A percentile compares a stretch with the other conserved stretches of the same genome.
Evolutionary conservation across 2,329 filamentous ascomycete genomes (phyloP).

Genomic region (Colletotrichum viniferum): DNA sequence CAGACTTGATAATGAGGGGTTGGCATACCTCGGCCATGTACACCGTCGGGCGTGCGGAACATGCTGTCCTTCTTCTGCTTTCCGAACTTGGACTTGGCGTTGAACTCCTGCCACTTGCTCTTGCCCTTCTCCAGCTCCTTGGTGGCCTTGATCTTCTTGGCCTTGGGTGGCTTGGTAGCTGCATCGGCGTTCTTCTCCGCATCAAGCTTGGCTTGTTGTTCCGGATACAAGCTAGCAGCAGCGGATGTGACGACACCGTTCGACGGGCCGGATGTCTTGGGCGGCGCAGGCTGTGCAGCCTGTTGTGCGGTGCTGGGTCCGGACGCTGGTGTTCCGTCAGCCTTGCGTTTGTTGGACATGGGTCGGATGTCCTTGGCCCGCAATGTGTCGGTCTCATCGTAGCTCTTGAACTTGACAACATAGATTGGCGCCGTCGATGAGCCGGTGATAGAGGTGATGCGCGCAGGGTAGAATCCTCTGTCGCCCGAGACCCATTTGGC

Average conservation of each 20-base stretch:
- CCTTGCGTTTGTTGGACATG: slow-evolving; percentile 82
- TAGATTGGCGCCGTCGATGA: slow-evolving; percentile 92
- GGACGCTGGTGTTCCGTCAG: slow-evolving; percentile 71
- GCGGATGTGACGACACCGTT: slow-evolving; percentile 58
- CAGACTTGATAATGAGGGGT: neutral
- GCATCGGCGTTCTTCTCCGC: slow-evolving; percentile 69
- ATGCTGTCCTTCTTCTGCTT: slow-evolving; percentile 91
- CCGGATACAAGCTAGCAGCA: slow-evolving; percentile 62
- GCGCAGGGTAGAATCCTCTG: slow-evolving; percentile 87
- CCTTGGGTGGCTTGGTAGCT: slow-evolving; percentile 72
- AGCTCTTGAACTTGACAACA: slow-evolving; percentile 93
- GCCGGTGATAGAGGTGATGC: slow-evolving; percentile 92
- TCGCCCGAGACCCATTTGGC: slow-evolving; percentile 93
- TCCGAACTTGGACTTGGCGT: slow-evolving; percentile 73
- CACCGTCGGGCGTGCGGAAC: slow-evolving; percentile 90
- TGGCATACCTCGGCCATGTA: slow-evolving; percentile 79
- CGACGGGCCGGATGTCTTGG: slow-evolving; percentile 34
- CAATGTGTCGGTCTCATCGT: slow-evolving; percentile 82
- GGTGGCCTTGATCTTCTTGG: slow-evolving; percentile 90
- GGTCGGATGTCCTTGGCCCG: slow-evolving; percentile 84
- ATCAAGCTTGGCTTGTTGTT: slow-evolving; percentile 55
- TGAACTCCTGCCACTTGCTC: slow-evolving; percentile 94
- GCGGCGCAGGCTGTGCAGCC: slow-evolving; percentile 45
- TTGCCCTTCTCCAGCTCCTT: slow-evolving; percentile 91
- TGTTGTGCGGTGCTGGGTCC: slow-evolving; percentile 38